Conservation (phyloP, 148 eudicot species). For the Rhododendron ferrugineum region DNA sequence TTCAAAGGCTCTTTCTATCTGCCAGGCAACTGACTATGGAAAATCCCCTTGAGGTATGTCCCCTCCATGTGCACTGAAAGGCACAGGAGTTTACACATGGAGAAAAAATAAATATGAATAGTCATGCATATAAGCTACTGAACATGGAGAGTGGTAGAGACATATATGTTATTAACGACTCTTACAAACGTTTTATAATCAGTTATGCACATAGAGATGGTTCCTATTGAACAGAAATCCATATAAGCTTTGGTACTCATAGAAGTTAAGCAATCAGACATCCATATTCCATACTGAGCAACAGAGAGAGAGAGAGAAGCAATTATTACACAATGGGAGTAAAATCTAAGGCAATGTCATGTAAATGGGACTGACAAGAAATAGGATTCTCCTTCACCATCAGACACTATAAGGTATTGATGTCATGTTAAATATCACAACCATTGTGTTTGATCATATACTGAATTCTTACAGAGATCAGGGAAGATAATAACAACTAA, state of each 20-base stretch:
- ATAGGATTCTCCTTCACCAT: background rate
- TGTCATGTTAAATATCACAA: background rate
- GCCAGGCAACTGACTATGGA: background rate
- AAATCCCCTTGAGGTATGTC: background rate
- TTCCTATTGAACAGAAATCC: background rate
- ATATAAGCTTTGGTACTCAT: background rate
- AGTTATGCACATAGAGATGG: background rate
- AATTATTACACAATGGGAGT: background rate
- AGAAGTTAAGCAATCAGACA: background rate
- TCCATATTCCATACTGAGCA: background rate
- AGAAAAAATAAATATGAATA: background rate
- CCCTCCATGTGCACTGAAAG: background rate
- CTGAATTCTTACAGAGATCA: background rate
- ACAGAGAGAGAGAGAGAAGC: background rate
- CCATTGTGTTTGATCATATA: background rate
- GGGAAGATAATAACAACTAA: background rate
- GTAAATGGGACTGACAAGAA: background rate
- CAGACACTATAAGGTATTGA: background rate
- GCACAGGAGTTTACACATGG: background rate
- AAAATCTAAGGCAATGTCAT: background rate
- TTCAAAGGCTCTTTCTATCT: background rate
- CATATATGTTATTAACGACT: background rate
- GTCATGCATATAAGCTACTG: background rate
- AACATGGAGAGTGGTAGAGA: background rate
- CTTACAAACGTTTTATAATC: background rate